Percentiles rank a stretch among this genome's conserved stretches.
phyloP scores from a whole-genome alignment of 208 protist genomes.

The Plasmodiophora brassicae region DNA sequence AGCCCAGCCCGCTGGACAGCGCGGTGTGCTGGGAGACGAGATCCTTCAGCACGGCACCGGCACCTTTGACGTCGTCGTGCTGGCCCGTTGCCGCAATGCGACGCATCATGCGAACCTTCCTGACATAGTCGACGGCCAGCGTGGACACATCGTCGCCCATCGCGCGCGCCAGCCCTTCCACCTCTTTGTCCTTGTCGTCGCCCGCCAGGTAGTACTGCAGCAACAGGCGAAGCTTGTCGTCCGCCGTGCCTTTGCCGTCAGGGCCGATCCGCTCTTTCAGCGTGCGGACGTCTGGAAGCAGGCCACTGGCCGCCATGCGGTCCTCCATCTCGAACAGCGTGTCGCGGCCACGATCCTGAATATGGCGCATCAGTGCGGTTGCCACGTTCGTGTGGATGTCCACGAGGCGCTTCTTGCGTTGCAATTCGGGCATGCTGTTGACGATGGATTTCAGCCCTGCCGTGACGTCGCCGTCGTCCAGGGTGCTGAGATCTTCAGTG shows the following conservation, averaged over 20 bases:
- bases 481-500: background rate
- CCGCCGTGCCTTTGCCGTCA: background rate
- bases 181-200: no score
- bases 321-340: conserved; percentile 64
- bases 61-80: background rate
- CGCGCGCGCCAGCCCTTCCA: background rate
- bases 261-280: background rate
- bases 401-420: conserved; percentile 61
- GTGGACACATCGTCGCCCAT: background rate
- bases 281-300: background rate
- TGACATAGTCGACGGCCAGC: background rate
- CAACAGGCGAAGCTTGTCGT: conserved; percentile 39
- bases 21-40: background rate
- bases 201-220: background rate
- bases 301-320: conserved; percentile 50
- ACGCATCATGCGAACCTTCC: background rate
- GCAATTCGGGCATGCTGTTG: conserved; percentile 51
- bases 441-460: background rate
- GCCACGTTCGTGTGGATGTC: conserved; percentile 68
- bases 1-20: background rate
- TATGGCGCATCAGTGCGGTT: conserved; percentile 55
- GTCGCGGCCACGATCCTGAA: conserved; percentile 59
- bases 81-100: background rate
- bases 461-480: background rate
- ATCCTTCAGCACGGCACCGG: background rate